Conservation (phyloP, 768 basidiomycete species). For the Calocybe indica region DNA sequence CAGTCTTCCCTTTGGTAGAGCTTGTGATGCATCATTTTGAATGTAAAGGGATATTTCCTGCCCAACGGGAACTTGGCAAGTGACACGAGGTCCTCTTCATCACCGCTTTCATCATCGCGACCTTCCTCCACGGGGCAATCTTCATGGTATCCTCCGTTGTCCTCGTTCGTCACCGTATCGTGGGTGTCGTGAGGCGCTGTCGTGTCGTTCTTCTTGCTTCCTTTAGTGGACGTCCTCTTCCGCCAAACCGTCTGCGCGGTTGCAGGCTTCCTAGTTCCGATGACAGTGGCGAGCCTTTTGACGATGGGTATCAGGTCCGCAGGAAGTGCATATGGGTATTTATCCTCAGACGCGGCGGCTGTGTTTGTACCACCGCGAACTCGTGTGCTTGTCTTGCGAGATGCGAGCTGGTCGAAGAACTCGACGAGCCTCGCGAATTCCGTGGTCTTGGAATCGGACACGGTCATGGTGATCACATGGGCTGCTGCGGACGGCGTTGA, state of each 20-base stretch:
- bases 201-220: conserved; percentile 22
- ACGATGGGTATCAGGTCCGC: conserved; percentile 31
- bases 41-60: conserved; percentile 52
- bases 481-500: background rate
- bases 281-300: conserved; percentile 23
- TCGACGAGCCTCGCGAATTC: conserved; percentile 54
- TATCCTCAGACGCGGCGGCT: conserved; percentile 18
- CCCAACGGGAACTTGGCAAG: conserved; percentile 37
- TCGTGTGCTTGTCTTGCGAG: conserved; percentile 27
- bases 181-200: conserved; percentile 2
- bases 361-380: conserved; percentile 7
- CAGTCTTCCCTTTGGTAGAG: conserved; percentile 58
- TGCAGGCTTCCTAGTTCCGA: conserved; percentile 9
- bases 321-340: conserved; percentile 19
- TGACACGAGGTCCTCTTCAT: conserved; percentile 14
- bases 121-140: too few relatives aligned
- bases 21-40: conserved; percentile 63
- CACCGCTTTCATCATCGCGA: background rate
- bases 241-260: background rate
- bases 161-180: conserved; percentile 13
- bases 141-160: conserved; percentile 1
- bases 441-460: conserved; percentile 32
- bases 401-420: conserved; percentile 49
- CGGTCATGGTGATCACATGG: conserved; percentile 7
- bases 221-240: conserved; percentile 4